Percentiles rank a stretch among this genome's conserved stretches.
These are phyloP conservation scores for Sabuloglossum arenarium DNA, from an alignment of 495 filamentous ascomycete species.

Conservation along the genomic window DNA sequence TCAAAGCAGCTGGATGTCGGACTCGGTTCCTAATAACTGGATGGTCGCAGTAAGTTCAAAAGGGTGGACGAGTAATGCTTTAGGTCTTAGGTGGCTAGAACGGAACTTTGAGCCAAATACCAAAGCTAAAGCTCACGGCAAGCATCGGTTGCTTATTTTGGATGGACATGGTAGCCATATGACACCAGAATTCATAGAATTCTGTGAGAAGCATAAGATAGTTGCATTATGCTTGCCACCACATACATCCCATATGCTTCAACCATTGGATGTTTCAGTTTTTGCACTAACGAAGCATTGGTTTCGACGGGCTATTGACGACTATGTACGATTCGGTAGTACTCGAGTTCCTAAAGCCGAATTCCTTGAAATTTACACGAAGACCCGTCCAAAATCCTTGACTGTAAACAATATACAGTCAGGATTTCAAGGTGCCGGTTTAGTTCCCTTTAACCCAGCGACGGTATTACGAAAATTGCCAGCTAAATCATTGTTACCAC, in stretches of 20 bases:
- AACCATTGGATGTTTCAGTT: slow-evolving; percentile 6
- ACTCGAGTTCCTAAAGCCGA: background rate
- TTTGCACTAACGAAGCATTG: slow-evolving; percentile 7
- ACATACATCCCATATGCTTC: slow-evolving; percentile 8
- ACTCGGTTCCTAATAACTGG: slow-evolving; percentile 1
- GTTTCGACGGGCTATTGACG: background rate
- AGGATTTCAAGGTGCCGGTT: background rate
- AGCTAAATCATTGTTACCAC: no score
- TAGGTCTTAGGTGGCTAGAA: slow-evolving; percentile 4
- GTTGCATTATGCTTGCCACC: slow-evolving; percentile 8
- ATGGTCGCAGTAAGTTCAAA: slow-evolving; percentile 3
- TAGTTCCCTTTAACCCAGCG: background rate
- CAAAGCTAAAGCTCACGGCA: background rate
- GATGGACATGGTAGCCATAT: slow-evolving; percentile 9
- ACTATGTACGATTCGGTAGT: background rate
- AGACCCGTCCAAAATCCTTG: background rate
- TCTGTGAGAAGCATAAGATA: slow-evolving; percentile 7
- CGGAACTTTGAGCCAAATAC: slow-evolving; percentile 6
- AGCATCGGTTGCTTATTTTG: slow-evolving; percentile 4
- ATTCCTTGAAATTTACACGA: background rate
- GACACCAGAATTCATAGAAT: slow-evolving; percentile 3
- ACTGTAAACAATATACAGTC: background rate
- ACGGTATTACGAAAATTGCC: background rate
- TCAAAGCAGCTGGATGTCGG: background rate
- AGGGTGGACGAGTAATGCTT: slow-evolving; percentile 6